Evolutionary conservation across 352 stramenopile species (phyloP).

Genomic region (Globisporangium solare): DNA sequence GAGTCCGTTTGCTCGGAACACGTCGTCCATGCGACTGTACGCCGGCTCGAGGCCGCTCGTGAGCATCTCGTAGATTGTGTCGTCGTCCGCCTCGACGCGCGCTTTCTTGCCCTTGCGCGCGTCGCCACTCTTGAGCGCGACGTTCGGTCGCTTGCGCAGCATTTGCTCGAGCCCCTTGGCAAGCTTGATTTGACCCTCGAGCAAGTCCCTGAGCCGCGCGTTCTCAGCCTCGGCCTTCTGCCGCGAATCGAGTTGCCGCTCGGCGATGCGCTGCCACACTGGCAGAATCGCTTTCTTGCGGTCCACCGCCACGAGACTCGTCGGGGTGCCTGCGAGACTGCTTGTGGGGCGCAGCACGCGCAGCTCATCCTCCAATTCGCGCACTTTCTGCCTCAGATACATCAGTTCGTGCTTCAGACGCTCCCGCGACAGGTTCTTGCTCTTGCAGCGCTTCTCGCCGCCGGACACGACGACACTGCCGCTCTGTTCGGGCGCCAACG

Average conservation of each 20-base stretch:
- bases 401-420: constrained; percentile 18
- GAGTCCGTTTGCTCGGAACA: constrained; percentile 46
- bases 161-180: constrained; percentile 44
- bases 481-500: background rate
- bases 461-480: background rate
- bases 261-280: constrained; percentile 48
- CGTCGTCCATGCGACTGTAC: constrained; percentile 30
- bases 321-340: constrained; percentile 11
- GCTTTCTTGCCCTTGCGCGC: constrained; percentile 13
- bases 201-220: constrained; percentile 25
- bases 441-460: constrained; percentile 4
- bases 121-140: constrained; percentile 25
- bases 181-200: constrained; percentile 46
- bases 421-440: constrained; percentile 14
- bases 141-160: constrained; percentile 41
- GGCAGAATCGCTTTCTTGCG: constrained; percentile 18
- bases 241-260: constrained; percentile 33
- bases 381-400: constrained; percentile 17
- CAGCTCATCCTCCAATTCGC: constrained; percentile 17
- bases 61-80: constrained; percentile 30
- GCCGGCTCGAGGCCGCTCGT: constrained; percentile 35
- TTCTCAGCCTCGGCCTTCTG: constrained; percentile 40
- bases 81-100: constrained; percentile 16
- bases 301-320: constrained; percentile 11
- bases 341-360: background rate